phyloP scores from a whole-genome alignment of 257 asterid species.

The Lycium barbarum region DNA sequence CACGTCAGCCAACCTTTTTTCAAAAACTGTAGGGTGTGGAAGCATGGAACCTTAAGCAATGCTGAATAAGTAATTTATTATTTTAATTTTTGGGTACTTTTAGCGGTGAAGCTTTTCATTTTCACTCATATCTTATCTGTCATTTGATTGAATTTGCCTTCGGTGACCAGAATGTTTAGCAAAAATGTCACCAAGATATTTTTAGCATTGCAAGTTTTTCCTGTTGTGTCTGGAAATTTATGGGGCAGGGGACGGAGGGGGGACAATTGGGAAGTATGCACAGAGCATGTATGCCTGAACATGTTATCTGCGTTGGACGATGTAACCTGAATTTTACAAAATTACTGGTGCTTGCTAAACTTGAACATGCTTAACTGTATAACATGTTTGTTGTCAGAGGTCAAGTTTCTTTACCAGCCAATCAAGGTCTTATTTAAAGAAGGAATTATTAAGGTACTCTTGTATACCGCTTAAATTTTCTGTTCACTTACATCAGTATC shows the following conservation, averaged over 20 bases:
- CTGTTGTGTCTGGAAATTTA: not conserved
- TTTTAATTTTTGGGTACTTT: slow-evolving; percentile 14
- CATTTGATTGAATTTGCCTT: slow-evolving; percentile 8
- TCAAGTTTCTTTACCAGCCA: slow-evolving; percentile 89
- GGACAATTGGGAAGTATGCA: slow-evolving; percentile 12
- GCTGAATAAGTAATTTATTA: not conserved
- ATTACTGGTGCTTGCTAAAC: not conserved
- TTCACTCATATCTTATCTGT: not conserved
- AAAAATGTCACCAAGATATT: slow-evolving; percentile 4
- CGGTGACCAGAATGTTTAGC: not conserved
- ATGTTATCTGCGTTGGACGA: not conserved
- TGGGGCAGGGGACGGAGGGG: not conserved
- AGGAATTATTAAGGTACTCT: slow-evolving; percentile 70
- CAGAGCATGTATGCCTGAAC: slow-evolving; percentile 4
- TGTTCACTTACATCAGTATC: not conserved
- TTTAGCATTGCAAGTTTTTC: slow-evolving; percentile 19
- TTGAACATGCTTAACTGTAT: not conserved
- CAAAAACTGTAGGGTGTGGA: not conserved
- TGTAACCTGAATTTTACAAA: not conserved
- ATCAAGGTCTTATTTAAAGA: slow-evolving; percentile 75
- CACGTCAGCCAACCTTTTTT: not conserved
- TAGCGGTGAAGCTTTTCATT: not conserved
- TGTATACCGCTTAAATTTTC: slow-evolving; percentile 23
- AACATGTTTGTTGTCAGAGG: slow-evolving; percentile 63
- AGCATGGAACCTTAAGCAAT: not conserved